Base-by-base conservation (phyloP, 768 basidiomycete species). In the Suillus alpinus region DNA sequence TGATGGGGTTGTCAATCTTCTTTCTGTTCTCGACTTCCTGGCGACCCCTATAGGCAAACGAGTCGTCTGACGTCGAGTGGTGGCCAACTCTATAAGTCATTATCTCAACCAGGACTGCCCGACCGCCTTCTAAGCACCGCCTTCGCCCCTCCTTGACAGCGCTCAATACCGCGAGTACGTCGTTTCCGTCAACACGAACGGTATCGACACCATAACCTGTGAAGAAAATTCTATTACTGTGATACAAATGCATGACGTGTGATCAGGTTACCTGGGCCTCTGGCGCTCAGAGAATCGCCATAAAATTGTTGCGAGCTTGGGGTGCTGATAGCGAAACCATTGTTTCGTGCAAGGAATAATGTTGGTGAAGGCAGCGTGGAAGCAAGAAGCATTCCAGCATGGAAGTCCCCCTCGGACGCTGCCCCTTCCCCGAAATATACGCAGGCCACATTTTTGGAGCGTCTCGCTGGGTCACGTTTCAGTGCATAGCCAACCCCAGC, bases 31-130 rank as follows among this genome's bases (percentile, higher is more conserved):
- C 92, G 34, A 97, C 95, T 68, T 96, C 95, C 59, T 92, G 84
- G 20, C 91, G 84, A 1, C 91, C 82, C 43, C 95, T 86, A 72
- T 98, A 98, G 23, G 94, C 95, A 68, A 92, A 95, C 5, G 94
- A 95, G 73, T 98, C 95, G 68, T 98, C 95, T 10, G 95, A 96
- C 0, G 92, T 95, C 18, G 92, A 94, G 71, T 95, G 94, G 70
- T 98, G 94, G n/a, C 94, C 91, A 13, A 97, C 88, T 31, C 94
- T 85, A 69, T 96, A 96, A 8, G 89, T 89, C 93, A 95, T 95
- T 6, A 92, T 90, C 73, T 95, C 93, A 51, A 94, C 80, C 12
- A 95, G 77, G 0, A 95, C 92, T 20, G 91, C 92, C 39, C 92
- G 85, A 10, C 89, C 86, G 61, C 89, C 85, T 67, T 91, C 86